Evolutionary conservation across 2,329 filamentous ascomycete species (phyloP).

Genomic region (Cladophialophora bantiana): DNA sequence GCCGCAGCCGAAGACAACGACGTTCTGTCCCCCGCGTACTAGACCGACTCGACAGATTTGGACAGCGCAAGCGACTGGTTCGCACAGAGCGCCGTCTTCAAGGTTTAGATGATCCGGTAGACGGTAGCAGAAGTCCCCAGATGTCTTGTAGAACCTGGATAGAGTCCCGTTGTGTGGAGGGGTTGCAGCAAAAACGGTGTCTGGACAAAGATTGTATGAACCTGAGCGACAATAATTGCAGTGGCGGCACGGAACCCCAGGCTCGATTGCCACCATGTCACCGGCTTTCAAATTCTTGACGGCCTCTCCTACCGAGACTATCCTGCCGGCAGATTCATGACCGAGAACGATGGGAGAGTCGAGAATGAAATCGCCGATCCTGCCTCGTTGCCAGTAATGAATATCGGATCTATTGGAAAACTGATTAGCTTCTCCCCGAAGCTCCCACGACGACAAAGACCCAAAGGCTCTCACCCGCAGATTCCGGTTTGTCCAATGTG

Average conservation of each 20-base stretch:
- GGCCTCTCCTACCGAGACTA: slow-evolving; percentile 46
- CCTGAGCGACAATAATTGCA: slow-evolving; percentile 55
- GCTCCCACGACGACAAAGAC: no score
- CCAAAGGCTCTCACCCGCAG: slow-evolving; percentile 45
- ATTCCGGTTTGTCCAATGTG: slow-evolving; percentile 57
- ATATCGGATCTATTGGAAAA: slow-evolving; percentile 47
- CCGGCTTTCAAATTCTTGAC: slow-evolving; percentile 54
- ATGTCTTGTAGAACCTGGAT: slow-evolving; percentile 57
- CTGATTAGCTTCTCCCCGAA: no score
- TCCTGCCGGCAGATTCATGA: slow-evolving; percentile 55
- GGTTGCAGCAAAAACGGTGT: slow-evolving; percentile 59
- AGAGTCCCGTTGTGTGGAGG: slow-evolving; percentile 60
- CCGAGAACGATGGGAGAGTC: slow-evolving; percentile 50
- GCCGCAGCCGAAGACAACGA: not conserved
- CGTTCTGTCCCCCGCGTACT: not conserved
- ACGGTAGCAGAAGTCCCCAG: slow-evolving; percentile 52
- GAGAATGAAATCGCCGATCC: slow-evolving; percentile 57
- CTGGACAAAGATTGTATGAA: slow-evolving; percentile 51
- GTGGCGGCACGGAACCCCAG: slow-evolving; percentile 54
- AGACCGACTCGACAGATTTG: slow-evolving; percentile 39
- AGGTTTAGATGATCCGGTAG: slow-evolving; percentile 55
- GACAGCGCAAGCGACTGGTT: slow-evolving; percentile 61
- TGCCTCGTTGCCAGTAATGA: slow-evolving; percentile 53
- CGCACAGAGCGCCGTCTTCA: slow-evolving; percentile 62
- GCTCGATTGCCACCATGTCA: slow-evolving; percentile 58